Percentiles rank a stretch among this genome's conserved stretches.
Conservation (phyloP, 805 yeast genomes). For the Suhomyces sp. region DNA sequence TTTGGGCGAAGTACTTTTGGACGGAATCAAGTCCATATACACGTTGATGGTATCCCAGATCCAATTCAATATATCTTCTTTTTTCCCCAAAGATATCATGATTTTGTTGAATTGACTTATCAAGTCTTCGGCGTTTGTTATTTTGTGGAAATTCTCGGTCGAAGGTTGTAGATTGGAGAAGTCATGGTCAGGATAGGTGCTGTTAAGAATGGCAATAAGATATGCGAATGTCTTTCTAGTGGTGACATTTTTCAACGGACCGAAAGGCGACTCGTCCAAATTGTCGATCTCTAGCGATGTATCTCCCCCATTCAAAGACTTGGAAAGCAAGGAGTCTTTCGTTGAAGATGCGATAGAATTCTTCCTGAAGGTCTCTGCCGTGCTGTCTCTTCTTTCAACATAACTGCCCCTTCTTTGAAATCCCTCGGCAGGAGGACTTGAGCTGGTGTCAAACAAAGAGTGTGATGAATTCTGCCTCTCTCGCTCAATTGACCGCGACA, state of each 20-base stretch:
- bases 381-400: slow-evolving; percentile 21
- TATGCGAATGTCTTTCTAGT: slow-evolving; percentile 89
- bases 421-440: slow-evolving; percentile 25
- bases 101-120: slow-evolving; percentile 73
- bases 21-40: slow-evolving; percentile 64
- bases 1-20: slow-evolving; percentile 23
- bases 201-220: slow-evolving; percentile 83
- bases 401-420: slow-evolving; percentile 21
- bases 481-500: slow-evolving; percentile 36
- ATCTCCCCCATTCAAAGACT: slow-evolving; percentile 19
- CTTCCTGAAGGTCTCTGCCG: slow-evolving; percentile 4
- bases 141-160: slow-evolving; percentile 44
- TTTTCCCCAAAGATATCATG: slow-evolving; percentile 50
- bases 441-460: slow-evolving; percentile 37
- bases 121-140: slow-evolving; percentile 42
- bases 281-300: slow-evolving; percentile 11
- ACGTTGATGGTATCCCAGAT: slow-evolving; percentile 86
- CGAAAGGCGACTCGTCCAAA: slow-evolving; percentile 70
- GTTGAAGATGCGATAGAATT: neutral
- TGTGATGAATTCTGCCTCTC: slow-evolving; percentile 37
- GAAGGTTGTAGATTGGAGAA: slow-evolving; percentile 84
- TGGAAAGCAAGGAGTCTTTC: slow-evolving; percentile 16
- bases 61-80: slow-evolving; percentile 49
- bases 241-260: slow-evolving; percentile 82
- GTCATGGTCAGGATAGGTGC: slow-evolving; percentile 95